Percentiles rank a stretch among this genome's conserved stretches.
phyloP scores from a whole-genome alignment of 1,139 yeast species.

The Suhomyces kunorum region DNA sequence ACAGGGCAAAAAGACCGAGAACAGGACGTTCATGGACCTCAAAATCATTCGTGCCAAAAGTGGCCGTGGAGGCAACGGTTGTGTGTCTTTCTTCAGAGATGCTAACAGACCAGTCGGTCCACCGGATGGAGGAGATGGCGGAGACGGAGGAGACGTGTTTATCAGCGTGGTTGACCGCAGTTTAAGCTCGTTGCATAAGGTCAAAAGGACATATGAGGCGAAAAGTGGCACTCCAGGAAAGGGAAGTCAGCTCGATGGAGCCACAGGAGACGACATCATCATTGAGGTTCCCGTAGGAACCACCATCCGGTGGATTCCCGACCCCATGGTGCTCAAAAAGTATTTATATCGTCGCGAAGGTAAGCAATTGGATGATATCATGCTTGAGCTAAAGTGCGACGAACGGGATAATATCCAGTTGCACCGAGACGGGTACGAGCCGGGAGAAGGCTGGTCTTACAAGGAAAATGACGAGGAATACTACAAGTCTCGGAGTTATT shows the following conservation, averaged over 20 bases:
- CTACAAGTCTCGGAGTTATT: constrained; percentile 65
- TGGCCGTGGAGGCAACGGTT: constrained; percentile 90
- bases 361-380: constrained; percentile 29
- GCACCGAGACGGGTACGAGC: constrained; percentile 52
- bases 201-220: constrained; percentile 70
- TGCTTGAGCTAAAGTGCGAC: constrained; percentile 27
- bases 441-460: constrained; percentile 88
- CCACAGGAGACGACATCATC: constrained; percentile 73
- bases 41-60: constrained; percentile 65
- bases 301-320: constrained; percentile 80
- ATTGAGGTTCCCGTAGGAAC: constrained; percentile 94
- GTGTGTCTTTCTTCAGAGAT: constrained; percentile 81
- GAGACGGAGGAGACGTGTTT: constrained; percentile 85
- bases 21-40: constrained; percentile 56
- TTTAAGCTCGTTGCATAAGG: constrained; percentile 65
- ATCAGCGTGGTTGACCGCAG: constrained; percentile 72
- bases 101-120: constrained; percentile 87
- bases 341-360: constrained; percentile 35
- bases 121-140: constrained; percentile 99
- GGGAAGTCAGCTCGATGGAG: constrained; percentile 79
- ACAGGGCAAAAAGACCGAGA: constrained; percentile 41
- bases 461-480: constrained; percentile 72
- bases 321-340: constrained; percentile 51
- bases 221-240: constrained; percentile 71
- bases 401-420: constrained; percentile 54